Evolutionary conservation across 1,284 basidiomycete species (phyloP).

Genomic region (Cutaneotrichosporon cyanovorans): DNA sequence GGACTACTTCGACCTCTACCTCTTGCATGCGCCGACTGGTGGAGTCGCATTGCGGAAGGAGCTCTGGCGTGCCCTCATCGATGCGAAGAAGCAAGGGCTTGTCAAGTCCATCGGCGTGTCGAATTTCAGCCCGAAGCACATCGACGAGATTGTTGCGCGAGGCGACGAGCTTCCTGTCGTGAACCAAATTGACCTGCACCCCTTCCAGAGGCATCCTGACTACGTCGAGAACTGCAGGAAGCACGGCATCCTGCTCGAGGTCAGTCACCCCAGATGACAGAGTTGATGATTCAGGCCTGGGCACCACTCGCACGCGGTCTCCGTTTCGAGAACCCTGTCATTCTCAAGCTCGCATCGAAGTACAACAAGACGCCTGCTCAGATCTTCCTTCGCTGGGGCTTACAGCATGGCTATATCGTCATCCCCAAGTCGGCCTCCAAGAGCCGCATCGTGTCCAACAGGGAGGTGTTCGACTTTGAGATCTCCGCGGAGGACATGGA

Average conservation of each 20-base stretch:
- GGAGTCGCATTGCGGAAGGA: conserved; percentile 44
- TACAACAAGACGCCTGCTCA: conserved; percentile 46
- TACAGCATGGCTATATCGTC: conserved; percentile 49
- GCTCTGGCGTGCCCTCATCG: conserved; percentile 46
- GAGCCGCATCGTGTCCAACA: conserved; percentile 48
- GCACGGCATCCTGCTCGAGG: conserved; percentile 47
- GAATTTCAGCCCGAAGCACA: conserved; percentile 49
- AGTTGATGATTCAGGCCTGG: conserved; percentile 32
- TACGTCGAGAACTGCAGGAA: conserved; percentile 48
- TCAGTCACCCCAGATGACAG: neutral
- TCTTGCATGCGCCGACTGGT: conserved; percentile 47
- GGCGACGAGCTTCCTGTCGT: conserved; percentile 42
- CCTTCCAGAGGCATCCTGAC: conserved; percentile 45
- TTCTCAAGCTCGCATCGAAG: conserved; percentile 40
- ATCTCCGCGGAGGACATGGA: conserved; percentile 47
- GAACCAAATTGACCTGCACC: conserved; percentile 46
- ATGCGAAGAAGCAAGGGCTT: conserved; percentile 45
- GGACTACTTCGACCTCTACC: conserved; percentile 47
- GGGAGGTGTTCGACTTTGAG: conserved; percentile 49
- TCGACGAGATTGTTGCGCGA: conserved; percentile 46
- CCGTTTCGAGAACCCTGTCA: conserved; percentile 45
- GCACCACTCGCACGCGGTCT: conserved; percentile 48
- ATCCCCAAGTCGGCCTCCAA: conserved; percentile 50
- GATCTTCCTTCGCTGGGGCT: conserved; percentile 50
- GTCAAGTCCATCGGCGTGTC: conserved; percentile 47